Conservation (phyloP, 371 early-diverging fungal species). For the Haplosporangium sp. region DNA sequence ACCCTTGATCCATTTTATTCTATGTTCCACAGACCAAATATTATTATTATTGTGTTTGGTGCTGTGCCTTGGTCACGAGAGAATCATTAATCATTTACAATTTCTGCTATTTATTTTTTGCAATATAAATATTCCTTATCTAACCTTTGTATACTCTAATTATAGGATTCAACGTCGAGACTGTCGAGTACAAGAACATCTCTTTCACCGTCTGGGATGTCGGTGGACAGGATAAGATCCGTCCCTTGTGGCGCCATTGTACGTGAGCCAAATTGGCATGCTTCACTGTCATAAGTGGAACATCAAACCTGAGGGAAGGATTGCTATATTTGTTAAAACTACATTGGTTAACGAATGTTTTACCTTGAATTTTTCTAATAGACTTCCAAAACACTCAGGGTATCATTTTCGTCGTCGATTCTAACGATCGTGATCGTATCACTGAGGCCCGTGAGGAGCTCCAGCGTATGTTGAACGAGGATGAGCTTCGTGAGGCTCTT, state of each 20-base stretch:
- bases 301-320: background rate
- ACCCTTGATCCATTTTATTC: conserved; percentile 1
- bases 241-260: conserved; percentile 92
- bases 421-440: conserved; percentile 93
- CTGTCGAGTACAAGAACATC: conserved; percentile 97
- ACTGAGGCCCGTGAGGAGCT: conserved; percentile 90
- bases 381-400: conserved; percentile 92
- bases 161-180: conserved; percentile 97
- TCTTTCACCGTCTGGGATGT: conserved; percentile 98
- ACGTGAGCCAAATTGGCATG: conserved; percentile 37
- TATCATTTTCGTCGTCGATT: conserved; percentile 96
- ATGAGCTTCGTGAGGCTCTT: conserved; percentile 86
- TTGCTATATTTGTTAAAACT: too few species aligned
- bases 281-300: background rate
- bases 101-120: too few species aligned
- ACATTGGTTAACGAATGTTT: conserved; percentile 13
- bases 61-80: conserved; percentile 10
- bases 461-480: conserved; percentile 89
- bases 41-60: conserved; percentile 6
- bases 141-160: background rate
- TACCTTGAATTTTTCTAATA: conserved; percentile 25
- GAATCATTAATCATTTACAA: background rate
- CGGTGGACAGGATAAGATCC: conserved; percentile 97
- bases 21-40: conserved; percentile 6
- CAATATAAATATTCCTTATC: background rate